Evolutionary conservation across 805 yeast genomes (phyloP), one percentile per base, ranked within the genome.

Genomic region (Teunomyces aglyptinius): DNA sequence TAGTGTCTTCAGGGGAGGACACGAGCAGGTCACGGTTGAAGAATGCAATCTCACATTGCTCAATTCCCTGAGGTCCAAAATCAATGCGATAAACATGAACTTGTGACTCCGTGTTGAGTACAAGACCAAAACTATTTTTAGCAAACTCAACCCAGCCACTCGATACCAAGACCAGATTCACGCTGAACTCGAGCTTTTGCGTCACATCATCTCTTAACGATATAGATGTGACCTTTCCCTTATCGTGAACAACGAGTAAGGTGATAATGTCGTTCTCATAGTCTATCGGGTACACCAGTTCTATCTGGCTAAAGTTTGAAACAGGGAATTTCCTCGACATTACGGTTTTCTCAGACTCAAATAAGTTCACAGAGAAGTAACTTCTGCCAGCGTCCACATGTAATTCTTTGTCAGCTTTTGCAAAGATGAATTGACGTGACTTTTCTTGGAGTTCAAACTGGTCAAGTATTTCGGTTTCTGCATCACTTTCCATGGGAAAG

Each of bases 381-480:
- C 10, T 6, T 7, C 15, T 36, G 11, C 39, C 39, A 13, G 35
- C 45, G 11, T 34, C 20, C 19, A 24, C 27, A 12, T 39, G 40
- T 26, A 16, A 12, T 16, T 42, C 45, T 12, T 15, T 15, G 10
- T 18, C 26, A 10, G 38, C 32, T 7, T 33, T 34, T 6, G 38
- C 20, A 31, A 33, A 28, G 20, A 42, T 29, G 27, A 19, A 19
- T 27, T 42, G 34, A 13, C 35, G 38, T 6, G 24, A 15, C 13
- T 26, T 28, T 27, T 41, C 40, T 15, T 26, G 41, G 15, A 15
- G 34, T 27, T 43, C 38, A n/a, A 16, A 16, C 29, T 52, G 57
- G 40, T 61, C 67, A 19, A 58, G 50, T 1, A 59, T 49, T 6
- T 63, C 62, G 1, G 69, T 65, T 48, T 65, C 68, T 1, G 62